phyloP scores from a whole-genome alignment of 768 basidiomycete species.

The Phylloporus arenicola region DNA sequence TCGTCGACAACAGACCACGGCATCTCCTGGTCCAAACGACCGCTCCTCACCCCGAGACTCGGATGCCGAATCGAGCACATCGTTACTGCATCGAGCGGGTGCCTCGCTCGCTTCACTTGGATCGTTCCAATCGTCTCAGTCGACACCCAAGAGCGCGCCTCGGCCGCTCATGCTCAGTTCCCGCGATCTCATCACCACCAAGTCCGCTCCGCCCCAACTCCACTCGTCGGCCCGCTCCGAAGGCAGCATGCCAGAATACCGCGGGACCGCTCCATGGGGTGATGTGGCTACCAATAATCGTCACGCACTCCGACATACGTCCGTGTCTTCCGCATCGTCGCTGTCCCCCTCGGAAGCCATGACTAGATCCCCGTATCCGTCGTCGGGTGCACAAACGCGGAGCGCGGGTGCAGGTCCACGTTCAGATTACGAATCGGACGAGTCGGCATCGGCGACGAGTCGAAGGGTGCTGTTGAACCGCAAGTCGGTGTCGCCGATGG shows the following conservation, averaged over 20 bases:
- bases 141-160: conserved; percentile 49
- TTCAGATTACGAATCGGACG: conserved; percentile 57
- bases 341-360: conserved; percentile 52
- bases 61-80: conserved; percentile 10
- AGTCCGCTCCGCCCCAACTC: conserved; percentile 15
- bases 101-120: conserved; percentile 41
- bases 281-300: conserved; percentile 37
- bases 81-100: conserved; percentile 36
- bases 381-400: conserved; percentile 1
- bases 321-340: conserved; percentile 62
- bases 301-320: conserved; percentile 43
- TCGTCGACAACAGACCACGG: conserved; percentile 23
- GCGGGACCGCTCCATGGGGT: conserved; percentile 39
- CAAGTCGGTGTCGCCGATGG: conserved; percentile 68
- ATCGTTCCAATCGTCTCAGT: conserved; percentile 31
- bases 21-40: conserved; percentile 31
- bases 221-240: conserved; percentile 31
- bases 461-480: conserved; percentile 61
- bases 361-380: conserved; percentile 28
- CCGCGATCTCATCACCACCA: conserved; percentile 36
- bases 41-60: conserved; percentile 16
- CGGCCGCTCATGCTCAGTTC: conserved; percentile 63
- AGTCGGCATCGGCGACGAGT: conserved; percentile 32
- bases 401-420: conserved; percentile 26
- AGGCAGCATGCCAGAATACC: conserved; percentile 30